Base-by-base conservation (phyloP, 352 stramenopile species). In the Phytophthora idaei region DNA sequence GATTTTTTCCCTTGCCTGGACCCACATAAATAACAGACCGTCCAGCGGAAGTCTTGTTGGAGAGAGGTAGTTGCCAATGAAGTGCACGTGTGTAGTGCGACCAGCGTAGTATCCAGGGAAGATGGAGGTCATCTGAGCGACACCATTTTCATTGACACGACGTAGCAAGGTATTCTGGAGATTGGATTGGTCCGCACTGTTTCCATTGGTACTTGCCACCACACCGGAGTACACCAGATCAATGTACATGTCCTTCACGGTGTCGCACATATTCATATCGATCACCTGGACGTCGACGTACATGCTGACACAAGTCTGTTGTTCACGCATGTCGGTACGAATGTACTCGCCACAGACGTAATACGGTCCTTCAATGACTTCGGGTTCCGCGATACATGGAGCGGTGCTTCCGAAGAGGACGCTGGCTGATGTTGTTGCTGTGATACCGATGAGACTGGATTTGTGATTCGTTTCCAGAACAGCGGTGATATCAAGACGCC, bases 151-250 rank as follows among this genome's bases (percentile, higher is more conserved):
- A 21, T 72, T 54, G 3, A 76, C 48, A 9, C 68, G 63, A 0
- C 68, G 63, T 9, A 76, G 52, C 15, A 72, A 71, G n/a, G 64
- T 75, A 3, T 44, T 58, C 10, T 75, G 42, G 39, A 72, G 9
- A 39, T 75, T 75, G 15, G 46, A 52, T 8, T 21, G 7, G 27
- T 76, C 52, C 1, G 39, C 60, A 36, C 47, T 66, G 57, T 63
- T 56, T 7, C 63, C 68, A 36, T 76, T 76, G 7, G 44, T 64
- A 25, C 37, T 46, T 5, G 68, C 68, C 21, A 75, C 57, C 0
- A 75, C 57, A 34, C 68, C 68, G 2, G 68, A 71, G 57, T 76
- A 76, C 6, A 72, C 68, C n/a, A 72, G 44, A 31, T 75, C 62
- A 7, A 75, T 32, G 49, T 39, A 39, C 34, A 39, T 39, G 34